These are phyloP conservation scores for Ascodesmis nigricans DNA, from an alignment of 495 filamentous ascomycete genomes.

Conservation along the genomic window DNA sequence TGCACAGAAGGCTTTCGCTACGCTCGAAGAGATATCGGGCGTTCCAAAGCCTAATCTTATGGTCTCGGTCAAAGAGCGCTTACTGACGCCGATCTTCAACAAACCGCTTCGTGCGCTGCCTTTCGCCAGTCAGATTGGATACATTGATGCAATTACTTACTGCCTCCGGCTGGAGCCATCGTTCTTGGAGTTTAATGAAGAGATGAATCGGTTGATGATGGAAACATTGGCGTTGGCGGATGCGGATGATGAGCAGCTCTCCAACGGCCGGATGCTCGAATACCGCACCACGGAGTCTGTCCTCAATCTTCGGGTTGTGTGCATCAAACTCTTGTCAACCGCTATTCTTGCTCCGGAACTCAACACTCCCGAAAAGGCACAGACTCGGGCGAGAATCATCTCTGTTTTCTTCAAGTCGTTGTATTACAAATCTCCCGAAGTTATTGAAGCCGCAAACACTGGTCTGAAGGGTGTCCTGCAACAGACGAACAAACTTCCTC, in stretches of 20 bases:
- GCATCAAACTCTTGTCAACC: conserved; percentile 75
- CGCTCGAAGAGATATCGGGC: conserved; percentile 51
- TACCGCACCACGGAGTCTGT: conserved; percentile 80
- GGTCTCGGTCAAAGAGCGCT: conserved; percentile 61
- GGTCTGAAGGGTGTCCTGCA: conserved; percentile 65
- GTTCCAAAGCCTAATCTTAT: conserved; percentile 69
- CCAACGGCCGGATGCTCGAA: conserved; percentile 55
- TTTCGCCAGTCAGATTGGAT: conserved; percentile 84
- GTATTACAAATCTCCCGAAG: conserved; percentile 73
- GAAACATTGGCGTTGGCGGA: conserved; percentile 85
- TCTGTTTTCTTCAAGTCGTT: conserved; percentile 93
- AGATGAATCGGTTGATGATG: conserved; percentile 68
- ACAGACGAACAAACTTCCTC: conserved; percentile 77
- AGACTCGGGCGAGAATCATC: conserved; percentile 60
- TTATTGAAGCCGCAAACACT: conserved; percentile 82
- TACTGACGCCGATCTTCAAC: conserved; percentile 71
- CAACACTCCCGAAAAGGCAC: conserved; percentile 33
- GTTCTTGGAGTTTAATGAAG: conserved; percentile 74
- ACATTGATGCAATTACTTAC: conserved; percentile 90
- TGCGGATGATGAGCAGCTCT: conserved; percentile 71
- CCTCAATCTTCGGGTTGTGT: conserved; percentile 76
- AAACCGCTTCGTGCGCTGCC: conserved; percentile 85
- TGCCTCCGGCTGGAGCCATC: conserved; percentile 68
- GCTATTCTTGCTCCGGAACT: conserved; percentile 87
- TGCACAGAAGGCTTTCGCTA: conserved; percentile 56